Evolutionary conservation across 1,139 yeast genomes (phyloP), one percentile per base, ranked within the genome.

Genomic region (Candida mesenterica): DNA sequence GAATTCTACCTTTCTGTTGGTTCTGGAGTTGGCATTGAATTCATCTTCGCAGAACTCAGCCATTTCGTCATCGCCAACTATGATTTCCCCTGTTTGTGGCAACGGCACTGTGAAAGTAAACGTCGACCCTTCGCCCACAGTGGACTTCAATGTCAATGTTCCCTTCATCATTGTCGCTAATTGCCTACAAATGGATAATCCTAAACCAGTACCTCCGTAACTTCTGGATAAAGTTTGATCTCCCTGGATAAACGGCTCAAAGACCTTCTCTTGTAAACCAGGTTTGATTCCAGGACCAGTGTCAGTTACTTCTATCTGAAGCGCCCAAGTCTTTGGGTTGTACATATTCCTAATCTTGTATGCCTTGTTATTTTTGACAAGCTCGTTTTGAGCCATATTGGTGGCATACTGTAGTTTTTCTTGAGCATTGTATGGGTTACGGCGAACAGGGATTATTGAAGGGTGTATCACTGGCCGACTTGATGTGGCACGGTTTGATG

Each of bases 161-260:
- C 96, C 96, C 38, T 82, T 77, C 90, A 90, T 87, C 80, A 90
- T 81, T 24, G 75, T 77, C 1, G 96, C 95, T 43, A 92, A 72
- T 60, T 92, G 97, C 41, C 90, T 75, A 59, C 97, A 90, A 55
- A 92, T 90, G 0, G 96, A 87, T 32, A 92, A 72, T 2, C 98
- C 98, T 36, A 92, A 68, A 6, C 98, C 98, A 0, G 97, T 89
- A 47, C 98, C 98, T 39, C 97, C 96, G 55, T 86, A 85, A 37
- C 90, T 86, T 56, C 96, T 72, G 3, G 95, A 84, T 25, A 90
- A 70, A 0, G 97, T 89, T 59, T 90, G 97, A 52, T 92, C 97
- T 30, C 97, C 97, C 61, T 90, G 98, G 22, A 88, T 88, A 64
- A 92, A 92, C 3, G 97, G 97, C 54, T 92, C 97, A 61, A 92